phyloP scores from a whole-genome alignment of 345 rosid genomes.

The Sonneratia caseolaris region DNA sequence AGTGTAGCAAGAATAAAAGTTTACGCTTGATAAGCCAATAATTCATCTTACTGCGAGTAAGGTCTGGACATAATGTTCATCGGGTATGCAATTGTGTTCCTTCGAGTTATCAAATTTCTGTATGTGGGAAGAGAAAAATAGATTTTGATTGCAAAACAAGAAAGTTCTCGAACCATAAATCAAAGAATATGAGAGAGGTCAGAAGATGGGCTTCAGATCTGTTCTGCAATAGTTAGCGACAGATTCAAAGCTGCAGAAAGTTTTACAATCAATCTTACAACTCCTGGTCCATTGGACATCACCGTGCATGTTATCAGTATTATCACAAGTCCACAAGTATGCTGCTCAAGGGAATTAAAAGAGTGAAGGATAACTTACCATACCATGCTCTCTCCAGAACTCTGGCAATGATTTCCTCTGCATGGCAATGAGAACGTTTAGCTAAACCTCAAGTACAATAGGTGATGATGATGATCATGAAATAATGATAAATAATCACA shows the following conservation, averaged over 20 bases:
- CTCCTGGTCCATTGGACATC: no score
- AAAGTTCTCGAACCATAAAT: background rate
- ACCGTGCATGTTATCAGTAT: background rate
- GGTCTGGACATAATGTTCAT: constrained; percentile 96
- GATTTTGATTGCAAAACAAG: background rate
- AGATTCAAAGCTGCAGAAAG: background rate
- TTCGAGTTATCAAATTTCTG: constrained; percentile 71
- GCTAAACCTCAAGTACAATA: background rate
- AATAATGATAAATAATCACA: background rate
- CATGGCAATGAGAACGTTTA: constrained; percentile 13
- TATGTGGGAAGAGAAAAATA: constrained; percentile 17
- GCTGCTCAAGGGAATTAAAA: no score
- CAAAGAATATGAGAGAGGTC: background rate
- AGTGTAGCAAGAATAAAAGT: background rate
- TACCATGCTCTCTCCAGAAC: constrained; percentile 83
- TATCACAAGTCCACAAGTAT: background rate
- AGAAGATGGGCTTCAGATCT: background rate
- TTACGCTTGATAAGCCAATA: background rate
- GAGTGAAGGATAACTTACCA: constrained; percentile 39
- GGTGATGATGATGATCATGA: background rate
- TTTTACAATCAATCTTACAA: no score
- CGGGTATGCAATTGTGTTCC: constrained; percentile 96
- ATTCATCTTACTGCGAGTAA: constrained; percentile 63
- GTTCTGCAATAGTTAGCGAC: background rate
- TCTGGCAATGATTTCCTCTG: constrained; percentile 86